Conservation (phyloP, 163 green algal species). For the Chlorella variabilis region DNA sequence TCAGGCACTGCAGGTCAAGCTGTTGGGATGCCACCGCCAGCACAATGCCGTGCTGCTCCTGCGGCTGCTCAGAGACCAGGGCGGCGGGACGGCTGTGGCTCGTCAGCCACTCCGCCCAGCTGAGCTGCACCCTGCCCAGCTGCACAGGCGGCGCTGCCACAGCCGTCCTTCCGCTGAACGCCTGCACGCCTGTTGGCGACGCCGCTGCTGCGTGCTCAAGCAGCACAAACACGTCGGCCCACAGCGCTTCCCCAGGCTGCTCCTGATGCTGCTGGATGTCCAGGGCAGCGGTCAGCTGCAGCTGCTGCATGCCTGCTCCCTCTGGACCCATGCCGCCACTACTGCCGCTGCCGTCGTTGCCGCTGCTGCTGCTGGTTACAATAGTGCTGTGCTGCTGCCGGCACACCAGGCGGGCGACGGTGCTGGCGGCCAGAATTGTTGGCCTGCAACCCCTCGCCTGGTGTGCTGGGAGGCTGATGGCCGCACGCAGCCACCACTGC, state of each 20-base stretch:
- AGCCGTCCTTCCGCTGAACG: not conserved
- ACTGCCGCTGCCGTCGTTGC: not conserved
- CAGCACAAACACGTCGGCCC: constrained; percentile 2
- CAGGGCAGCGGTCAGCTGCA: constrained; percentile 3
- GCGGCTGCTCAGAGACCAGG: not conserved
- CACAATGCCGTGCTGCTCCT: not conserved
- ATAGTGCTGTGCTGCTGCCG: not conserved
- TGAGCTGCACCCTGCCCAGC: constrained; percentile 17
- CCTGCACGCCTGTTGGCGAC: not conserved
- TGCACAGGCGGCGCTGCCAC: not conserved
- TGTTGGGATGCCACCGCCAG: not conserved
- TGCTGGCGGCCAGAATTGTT: constrained; percentile 8
- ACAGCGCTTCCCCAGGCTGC: not conserved
- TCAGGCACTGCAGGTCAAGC: constrained; percentile 1
- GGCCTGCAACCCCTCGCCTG: not conserved
- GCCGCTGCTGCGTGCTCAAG: not conserved
- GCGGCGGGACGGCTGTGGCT: not conserved
- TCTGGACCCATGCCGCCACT: not conserved
- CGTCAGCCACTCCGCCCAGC: constrained; percentile 13
- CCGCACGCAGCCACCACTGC: constrained; percentile 23
- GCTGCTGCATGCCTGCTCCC: not conserved
- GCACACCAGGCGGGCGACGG: not conserved
- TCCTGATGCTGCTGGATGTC: constrained; percentile 12
- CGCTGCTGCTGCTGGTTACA: not conserved
- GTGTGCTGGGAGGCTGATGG: not conserved